These are phyloP conservation scores for Brasenia schreberi DNA, from an alignment of 164 flowering plant genomes.

Conservation along the genomic window DNA sequence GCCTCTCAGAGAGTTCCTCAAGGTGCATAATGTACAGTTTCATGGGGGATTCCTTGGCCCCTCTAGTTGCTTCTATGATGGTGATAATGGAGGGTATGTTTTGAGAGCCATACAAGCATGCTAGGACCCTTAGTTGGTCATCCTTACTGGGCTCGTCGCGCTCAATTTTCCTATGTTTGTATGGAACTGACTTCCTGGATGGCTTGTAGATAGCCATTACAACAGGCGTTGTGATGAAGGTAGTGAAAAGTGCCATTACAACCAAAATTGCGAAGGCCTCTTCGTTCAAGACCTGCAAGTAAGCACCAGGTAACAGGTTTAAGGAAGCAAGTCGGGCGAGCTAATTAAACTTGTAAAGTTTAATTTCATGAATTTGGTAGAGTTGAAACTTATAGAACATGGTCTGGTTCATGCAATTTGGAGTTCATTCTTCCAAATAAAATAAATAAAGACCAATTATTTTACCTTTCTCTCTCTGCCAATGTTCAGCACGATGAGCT, in stretches of 20 bases:
- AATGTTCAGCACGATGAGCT: constrained; percentile 35
- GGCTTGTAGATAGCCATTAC: constrained; percentile 62
- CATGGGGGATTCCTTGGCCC: constrained; percentile 17
- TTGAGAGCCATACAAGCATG: constrained; percentile 44
- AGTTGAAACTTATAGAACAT: background rate
- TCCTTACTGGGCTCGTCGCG: constrained; percentile 2
- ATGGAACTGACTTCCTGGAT: constrained; percentile 2
- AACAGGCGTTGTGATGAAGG: constrained; percentile 65
- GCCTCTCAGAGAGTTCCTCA: constrained; percentile 56
- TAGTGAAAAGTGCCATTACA: constrained; percentile 69
- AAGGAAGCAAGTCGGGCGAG: background rate
- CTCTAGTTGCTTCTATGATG: constrained; percentile 38
- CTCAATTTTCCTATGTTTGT: constrained; percentile 10
- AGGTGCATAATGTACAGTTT: constrained; percentile 47
- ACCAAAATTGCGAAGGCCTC: constrained; percentile 65
- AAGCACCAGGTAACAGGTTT: background rate
- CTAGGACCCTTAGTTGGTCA: constrained; percentile 34
- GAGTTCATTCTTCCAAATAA: background rate
- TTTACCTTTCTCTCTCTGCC: constrained; percentile 19
- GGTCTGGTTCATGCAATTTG: background rate
- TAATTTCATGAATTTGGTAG: background rate
- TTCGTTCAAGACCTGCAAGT: constrained; percentile 52
- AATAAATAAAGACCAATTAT: background rate
- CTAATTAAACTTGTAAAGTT: background rate
- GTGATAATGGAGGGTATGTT: constrained; percentile 41